Evolutionary conservation across 2,329 filamentous ascomycete species (phyloP).

Genomic region (Falciphora oryzae): DNA sequence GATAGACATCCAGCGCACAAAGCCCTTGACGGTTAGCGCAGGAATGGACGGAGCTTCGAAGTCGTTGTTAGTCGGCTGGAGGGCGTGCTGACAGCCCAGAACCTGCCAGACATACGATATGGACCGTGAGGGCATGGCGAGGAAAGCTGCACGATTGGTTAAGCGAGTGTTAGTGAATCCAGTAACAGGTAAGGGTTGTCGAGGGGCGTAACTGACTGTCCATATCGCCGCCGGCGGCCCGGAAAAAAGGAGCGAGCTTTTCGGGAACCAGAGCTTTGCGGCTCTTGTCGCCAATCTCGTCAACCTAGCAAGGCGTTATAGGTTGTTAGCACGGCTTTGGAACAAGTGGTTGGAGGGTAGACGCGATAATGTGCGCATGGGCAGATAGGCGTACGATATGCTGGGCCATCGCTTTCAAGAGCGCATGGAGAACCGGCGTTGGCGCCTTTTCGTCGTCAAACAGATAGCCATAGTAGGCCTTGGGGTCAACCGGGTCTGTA

Average conservation of each 20-base stretch:
- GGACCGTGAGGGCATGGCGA: constrained; percentile 63
- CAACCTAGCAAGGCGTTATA: constrained; percentile 36
- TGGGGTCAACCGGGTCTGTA: constrained; percentile 21
- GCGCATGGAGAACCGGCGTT: constrained; percentile 58
- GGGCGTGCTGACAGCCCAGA: constrained; percentile 80
- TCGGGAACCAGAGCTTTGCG: constrained; percentile 52
- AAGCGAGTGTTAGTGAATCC: neutral
- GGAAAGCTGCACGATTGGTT: constrained; percentile 49
- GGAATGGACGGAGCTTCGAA: constrained; percentile 75
- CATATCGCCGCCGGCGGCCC: constrained; percentile 67
- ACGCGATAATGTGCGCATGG: neutral
- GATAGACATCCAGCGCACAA: constrained; percentile 89
- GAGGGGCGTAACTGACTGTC: constrained; percentile 43
- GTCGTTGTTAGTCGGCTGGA: constrained; percentile 69
- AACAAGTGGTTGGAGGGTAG: neutral
- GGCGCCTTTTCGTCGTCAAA: constrained; percentile 64
- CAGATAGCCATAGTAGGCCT: constrained; percentile 57
- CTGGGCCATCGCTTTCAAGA: constrained; percentile 62
- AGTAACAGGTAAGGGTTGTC: neutral
- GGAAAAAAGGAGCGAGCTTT: constrained; percentile 74
- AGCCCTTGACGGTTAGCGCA: constrained; percentile 75
- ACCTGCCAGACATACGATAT: constrained; percentile 92
- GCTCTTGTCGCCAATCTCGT: constrained; percentile 52
- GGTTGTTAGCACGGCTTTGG: constrained; percentile 3
- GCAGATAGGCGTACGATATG: constrained; percentile 55